A percentile compares a stretch with the other conserved stretches of the same genome.
Evolutionary conservation across 768 basidiomycete species (phyloP).

Genomic region (Tylopilus sp.): DNA sequence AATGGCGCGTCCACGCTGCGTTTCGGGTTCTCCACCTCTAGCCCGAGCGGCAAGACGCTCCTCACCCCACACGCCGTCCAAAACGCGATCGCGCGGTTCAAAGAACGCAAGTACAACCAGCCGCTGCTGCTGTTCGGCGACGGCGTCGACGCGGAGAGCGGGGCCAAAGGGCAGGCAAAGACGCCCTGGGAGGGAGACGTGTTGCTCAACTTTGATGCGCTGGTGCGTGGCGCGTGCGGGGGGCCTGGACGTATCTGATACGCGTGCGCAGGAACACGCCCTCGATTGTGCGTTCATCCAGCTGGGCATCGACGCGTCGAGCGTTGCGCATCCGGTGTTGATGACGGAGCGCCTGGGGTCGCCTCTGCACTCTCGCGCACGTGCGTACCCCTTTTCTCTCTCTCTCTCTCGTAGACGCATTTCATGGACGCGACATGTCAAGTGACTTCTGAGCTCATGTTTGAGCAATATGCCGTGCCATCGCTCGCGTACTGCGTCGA

Average conservation of each 20-base stretch:
- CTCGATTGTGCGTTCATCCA: conserved; percentile 89
- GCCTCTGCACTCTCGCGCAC: conserved; percentile 80
- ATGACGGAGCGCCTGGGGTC: conserved; percentile 93
- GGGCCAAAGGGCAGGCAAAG: conserved; percentile 71
- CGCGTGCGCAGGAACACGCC: conserved; percentile 93
- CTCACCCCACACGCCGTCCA: conserved; percentile 52
- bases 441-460: conserved; percentile 97
- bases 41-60: conserved; percentile 3
- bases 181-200: conserved; percentile 95
- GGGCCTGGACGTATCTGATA: no score
- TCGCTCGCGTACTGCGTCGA: conserved; percentile 87
- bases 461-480: conserved; percentile 88
- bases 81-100: conserved; percentile 82
- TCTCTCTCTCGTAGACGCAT: background rate
- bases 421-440: background rate
- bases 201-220: conserved; percentile 83
- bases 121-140: conserved; percentile 86
- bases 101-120: conserved; percentile 81
- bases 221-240: conserved; percentile 72
- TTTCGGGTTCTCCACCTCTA: conserved; percentile 74
- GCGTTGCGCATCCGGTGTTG: conserved; percentile 81
- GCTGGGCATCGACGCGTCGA: conserved; percentile 74
- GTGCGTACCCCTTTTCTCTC: no score
- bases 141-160: conserved; percentile 83
- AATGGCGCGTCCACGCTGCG: conserved; percentile 82